Evolutionary conservation across 75 land plant species (phyloP).

Genomic region (Picea sitchensis): DNA sequence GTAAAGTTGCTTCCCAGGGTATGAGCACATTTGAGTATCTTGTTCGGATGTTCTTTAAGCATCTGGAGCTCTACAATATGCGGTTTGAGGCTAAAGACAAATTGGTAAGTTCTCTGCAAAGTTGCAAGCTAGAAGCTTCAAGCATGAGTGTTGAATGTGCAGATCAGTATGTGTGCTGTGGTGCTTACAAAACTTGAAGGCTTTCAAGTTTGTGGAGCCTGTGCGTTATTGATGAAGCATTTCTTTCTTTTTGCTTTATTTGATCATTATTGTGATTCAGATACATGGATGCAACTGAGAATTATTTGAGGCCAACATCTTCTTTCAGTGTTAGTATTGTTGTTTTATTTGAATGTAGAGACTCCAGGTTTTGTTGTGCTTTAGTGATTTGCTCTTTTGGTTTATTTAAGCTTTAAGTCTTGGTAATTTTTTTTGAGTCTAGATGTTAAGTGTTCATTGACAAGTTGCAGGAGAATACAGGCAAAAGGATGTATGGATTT

Average conservation of each 20-base stretch:
- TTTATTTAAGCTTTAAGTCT: no score
- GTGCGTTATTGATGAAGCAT: background rate
- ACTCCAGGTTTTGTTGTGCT: no score
- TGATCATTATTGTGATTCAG: background rate
- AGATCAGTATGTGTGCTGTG: background rate
- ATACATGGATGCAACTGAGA: no score
- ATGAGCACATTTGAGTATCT: constrained; percentile 66
- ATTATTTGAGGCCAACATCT: no score
- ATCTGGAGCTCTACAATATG: constrained; percentile 40
- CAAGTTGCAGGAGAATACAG: no score
- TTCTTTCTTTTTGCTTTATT: background rate
- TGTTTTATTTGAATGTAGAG: no score
- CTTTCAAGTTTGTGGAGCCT: background rate
- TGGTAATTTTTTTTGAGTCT: no score
- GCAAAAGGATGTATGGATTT: no score
- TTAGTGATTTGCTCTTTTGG: no score
- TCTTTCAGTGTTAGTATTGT: no score
- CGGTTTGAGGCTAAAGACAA: constrained; percentile 55
- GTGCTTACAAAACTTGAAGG: background rate
- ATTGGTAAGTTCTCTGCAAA: constrained; percentile 47
- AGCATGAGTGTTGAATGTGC: background rate
- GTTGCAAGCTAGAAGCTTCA: background rate
- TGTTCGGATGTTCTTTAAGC: constrained; percentile 71
- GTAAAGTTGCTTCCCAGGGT: constrained; percentile 68
- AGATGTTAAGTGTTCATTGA: no score